phyloP scores from a whole-genome alignment of 2,329 filamentous ascomycete species.

The Penicillium glabrum region DNA sequence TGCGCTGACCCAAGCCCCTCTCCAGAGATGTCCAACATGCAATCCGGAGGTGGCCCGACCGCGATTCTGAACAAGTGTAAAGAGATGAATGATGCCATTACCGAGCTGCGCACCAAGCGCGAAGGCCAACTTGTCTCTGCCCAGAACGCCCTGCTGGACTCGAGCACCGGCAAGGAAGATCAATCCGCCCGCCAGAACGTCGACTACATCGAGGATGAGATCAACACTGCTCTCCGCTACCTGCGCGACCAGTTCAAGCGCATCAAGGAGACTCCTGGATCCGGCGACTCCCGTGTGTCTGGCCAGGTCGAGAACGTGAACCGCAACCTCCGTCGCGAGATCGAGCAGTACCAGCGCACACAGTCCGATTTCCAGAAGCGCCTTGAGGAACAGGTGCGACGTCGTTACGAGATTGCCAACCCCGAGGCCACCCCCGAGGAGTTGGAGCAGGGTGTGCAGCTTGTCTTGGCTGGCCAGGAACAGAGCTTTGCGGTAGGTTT shows the following conservation, averaged over 20 bases:
- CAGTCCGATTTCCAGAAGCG: conserved; percentile 79
- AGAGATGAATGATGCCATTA: conserved; percentile 74
- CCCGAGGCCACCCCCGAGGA: conserved; percentile 78
- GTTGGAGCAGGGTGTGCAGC: conserved; percentile 73
- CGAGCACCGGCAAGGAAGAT: conserved; percentile 68
- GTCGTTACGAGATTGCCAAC: conserved; percentile 86
- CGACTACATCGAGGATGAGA: conserved; percentile 71
- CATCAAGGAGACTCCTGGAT: conserved; percentile 79
- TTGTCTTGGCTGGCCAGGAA: conserved; percentile 60
- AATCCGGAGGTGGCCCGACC: conserved; percentile 59
- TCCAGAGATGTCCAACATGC: conserved; percentile 45
- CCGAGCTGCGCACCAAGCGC: conserved; percentile 66
- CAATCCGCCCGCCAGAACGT: conserved; percentile 67
- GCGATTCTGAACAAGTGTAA: conserved; percentile 81
- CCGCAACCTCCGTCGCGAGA: conserved; percentile 74
- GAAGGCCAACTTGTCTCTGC: conserved; percentile 52
- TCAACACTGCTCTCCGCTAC: conserved; percentile 78
- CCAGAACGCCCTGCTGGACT: conserved; percentile 72
- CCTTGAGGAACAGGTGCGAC: conserved; percentile 77
- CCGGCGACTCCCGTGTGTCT: conserved; percentile 69
- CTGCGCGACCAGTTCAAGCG: conserved; percentile 76
- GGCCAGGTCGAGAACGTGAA: conserved; percentile 81
- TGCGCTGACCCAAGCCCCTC: conserved; percentile 4
- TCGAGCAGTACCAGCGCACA: conserved; percentile 76
- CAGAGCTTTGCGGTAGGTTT: conserved; percentile 78